Evolutionary conservation across 352 stramenopile species (phyloP).

Genomic region (Discostella stelligera): DNA sequence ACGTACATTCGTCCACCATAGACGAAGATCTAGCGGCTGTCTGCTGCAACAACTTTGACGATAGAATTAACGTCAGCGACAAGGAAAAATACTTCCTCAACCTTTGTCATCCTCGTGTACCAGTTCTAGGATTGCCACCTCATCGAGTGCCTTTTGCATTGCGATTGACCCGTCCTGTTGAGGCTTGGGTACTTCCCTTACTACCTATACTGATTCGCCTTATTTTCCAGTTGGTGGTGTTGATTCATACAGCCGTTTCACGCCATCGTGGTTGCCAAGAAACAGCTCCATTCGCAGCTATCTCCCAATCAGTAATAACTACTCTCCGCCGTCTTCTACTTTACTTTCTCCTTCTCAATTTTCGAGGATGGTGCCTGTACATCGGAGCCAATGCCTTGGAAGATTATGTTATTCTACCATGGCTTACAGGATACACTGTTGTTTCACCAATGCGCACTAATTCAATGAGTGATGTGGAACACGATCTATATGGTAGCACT

Average conservation of each 20-base stretch:
- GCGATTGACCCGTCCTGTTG: conserved; percentile 58
- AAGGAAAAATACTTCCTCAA: conserved; percentile 26
- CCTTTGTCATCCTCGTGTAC: conserved; percentile 35
- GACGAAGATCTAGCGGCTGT: conserved; percentile 51
- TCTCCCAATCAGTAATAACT: conserved; percentile 6
- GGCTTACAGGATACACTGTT: conserved; percentile 36
- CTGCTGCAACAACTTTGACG: conserved; percentile 48
- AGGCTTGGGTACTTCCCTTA: conserved; percentile 72
- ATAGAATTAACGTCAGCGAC: neutral
- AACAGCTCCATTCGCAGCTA: neutral
- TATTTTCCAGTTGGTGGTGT: conserved; percentile 30
- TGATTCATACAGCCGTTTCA: conserved; percentile 1
- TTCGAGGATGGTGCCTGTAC: conserved; percentile 63
- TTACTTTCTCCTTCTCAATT: conserved; percentile 64
- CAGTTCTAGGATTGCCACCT: conserved; percentile 29
- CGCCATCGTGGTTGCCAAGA: conserved; percentile 8
- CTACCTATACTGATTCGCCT: conserved; percentile 69
- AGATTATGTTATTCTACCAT: conserved; percentile 43
- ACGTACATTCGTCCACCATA: conserved; percentile 60
- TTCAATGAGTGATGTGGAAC: conserved; percentile 50
- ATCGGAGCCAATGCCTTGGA: conserved; percentile 58
- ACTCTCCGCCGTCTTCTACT: conserved; percentile 47
- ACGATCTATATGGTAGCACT: conserved; percentile 26
- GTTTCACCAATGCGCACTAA: conserved; percentile 37
- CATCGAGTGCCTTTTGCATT: conserved; percentile 48